Evolutionary conservation across 1,284 basidiomycete species (phyloP), one percentile per base, ranked within the genome.

Genomic region (Abortiporus biennis): DNA sequence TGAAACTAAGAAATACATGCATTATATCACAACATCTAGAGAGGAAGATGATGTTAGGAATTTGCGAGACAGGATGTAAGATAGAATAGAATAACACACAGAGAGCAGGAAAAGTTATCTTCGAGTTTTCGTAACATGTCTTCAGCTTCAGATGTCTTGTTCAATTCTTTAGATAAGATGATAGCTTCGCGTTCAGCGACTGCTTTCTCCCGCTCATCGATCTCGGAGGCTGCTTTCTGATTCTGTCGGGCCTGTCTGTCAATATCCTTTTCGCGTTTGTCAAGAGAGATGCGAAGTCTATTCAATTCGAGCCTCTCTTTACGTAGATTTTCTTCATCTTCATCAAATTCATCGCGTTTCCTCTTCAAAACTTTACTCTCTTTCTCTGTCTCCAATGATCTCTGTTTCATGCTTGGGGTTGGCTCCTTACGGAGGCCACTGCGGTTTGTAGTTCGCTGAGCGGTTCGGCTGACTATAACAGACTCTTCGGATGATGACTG

Each of bases 21-120:
- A 71, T 61, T 32, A 67, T 51, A 35, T 69, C 69, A 42, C 63
- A 65, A 47, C 67, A 70, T 24, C 69, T 69, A 32, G 24, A 22
- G n/a, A n/a, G n/a, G n/a, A n/a, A n/a, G n/a, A 37, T 12, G 21
- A 38, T 19, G 9, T 2, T 16, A 9, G 22, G 8, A 22, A 22
- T 19, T 20, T 36, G 20, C 34, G 16, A 3, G 20, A 13, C n/a
- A 11, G 23, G 21, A 15, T 17, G n/a, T n/a, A 25, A 32, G 22
- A 11, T 11, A 6, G 20, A n/a, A 20, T 30, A 20, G 23, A 20
- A 27, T 13, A 8, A 36, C 45, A 38, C 25, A 47, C 45, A 47
- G 36, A 6, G 45, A 24, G 25, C 45, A 47, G 17, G 35, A 35
- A 30, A 44, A 38, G 11, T 17, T 9, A 17, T 47, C 42, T 23